These are phyloP conservation scores for Fistulina hepatica DNA, from an alignment of 1,284 basidiomycete genomes.

Conservation along the genomic window DNA sequence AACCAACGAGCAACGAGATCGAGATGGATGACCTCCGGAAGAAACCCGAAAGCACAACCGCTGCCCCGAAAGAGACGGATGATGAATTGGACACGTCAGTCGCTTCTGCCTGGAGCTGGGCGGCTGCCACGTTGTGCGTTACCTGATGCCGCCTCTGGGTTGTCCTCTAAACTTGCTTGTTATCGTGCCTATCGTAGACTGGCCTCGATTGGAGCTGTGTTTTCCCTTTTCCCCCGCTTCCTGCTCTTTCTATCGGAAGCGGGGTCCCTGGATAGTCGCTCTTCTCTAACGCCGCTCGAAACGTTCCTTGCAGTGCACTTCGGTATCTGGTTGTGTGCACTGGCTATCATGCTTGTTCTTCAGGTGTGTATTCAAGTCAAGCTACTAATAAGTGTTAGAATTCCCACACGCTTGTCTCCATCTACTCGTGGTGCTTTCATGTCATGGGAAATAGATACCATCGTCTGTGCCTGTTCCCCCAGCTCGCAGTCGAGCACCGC, in stretches of 20 bases:
- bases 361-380: slow-evolving; percentile 39
- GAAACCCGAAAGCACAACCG: not conserved
- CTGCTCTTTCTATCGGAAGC: slow-evolving; percentile 50
- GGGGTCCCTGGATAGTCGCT: slow-evolving; percentile 23
- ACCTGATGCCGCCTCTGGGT: not conserved
- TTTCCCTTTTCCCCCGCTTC: slow-evolving; percentile 42
- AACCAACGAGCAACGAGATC: too few relatives aligned
- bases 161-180: not conserved
- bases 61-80: not conserved
- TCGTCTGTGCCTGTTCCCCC: slow-evolving; percentile 23
- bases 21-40: slow-evolving; percentile 14
- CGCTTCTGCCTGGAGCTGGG: not conserved
- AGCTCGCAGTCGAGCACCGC: slow-evolving; percentile 13
- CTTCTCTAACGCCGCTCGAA: slow-evolving; percentile 50
- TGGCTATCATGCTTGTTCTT: slow-evolving; percentile 45
- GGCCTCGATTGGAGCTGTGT: slow-evolving; percentile 4
- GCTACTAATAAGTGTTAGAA: not conserved
- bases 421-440: slow-evolving; percentile 6
- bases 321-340: slow-evolving; percentile 44
- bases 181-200: slow-evolving; percentile 7
- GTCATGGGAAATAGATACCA: slow-evolving; percentile 29
- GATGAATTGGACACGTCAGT: not conserved
- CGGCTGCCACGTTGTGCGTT: not conserved
- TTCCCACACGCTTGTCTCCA: slow-evolving; percentile 12
- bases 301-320: slow-evolving; percentile 52